Conservation (phyloP, 108 stramenopile species). For the Skeletonema tropicum region DNA sequence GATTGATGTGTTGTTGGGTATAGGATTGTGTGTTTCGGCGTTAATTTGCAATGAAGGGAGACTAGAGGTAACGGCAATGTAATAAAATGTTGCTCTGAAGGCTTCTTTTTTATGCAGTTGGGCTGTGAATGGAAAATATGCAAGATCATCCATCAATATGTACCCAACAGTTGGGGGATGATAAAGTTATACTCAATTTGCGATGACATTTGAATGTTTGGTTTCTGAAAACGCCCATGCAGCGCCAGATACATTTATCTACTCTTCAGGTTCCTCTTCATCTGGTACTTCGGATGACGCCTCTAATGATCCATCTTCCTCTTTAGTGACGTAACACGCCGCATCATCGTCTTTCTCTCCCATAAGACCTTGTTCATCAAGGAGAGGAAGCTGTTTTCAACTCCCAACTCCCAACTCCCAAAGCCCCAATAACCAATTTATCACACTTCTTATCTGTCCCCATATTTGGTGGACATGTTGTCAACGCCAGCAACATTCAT, state of each 20-base stretch:
- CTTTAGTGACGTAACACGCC: constrained; percentile 29
- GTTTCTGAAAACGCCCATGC: background rate
- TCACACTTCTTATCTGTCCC: constrained; percentile 36
- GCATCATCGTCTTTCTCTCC: constrained; percentile 26
- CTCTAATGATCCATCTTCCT: constrained; percentile 31
- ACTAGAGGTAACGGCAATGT: background rate
- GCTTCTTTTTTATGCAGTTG: background rate
- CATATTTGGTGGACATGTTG: too few relatives aligned
- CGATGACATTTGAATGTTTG: background rate
- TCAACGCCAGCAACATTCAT: too few relatives aligned
- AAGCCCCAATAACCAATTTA: constrained; percentile 41
- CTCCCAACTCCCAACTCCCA: constrained; percentile 45
- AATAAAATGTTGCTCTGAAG: background rate
- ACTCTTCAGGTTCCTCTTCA: background rate
- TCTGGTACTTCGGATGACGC: background rate
- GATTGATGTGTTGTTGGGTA: background rate
- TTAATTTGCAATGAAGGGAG: too few relatives aligned
- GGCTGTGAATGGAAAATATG: background rate
- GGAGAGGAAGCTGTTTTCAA: constrained; percentile 38
- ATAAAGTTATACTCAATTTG: background rate
- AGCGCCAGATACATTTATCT: background rate
- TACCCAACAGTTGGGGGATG: background rate
- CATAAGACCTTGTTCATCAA: constrained; percentile 46
- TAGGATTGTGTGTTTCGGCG: background rate
- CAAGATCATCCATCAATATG: background rate